phyloP scores from a whole-genome alignment of 176 grass and related monocot species.

The Musa itinerans region DNA sequence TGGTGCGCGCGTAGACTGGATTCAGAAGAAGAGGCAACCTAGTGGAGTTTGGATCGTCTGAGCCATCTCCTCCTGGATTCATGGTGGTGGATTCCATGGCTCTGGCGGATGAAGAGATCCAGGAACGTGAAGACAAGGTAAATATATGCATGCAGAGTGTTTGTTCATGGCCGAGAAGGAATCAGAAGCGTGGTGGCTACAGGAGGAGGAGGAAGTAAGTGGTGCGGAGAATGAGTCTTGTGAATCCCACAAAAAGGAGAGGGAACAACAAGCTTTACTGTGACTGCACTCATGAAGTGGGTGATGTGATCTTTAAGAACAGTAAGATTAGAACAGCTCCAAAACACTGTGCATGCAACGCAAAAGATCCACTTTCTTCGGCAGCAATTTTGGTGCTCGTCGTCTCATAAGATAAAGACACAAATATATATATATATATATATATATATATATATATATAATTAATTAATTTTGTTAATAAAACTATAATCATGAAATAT shows the following conservation, averaged over 20 bases:
- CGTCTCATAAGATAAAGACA: no score
- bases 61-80: not conserved
- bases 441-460: no score
- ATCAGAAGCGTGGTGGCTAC: not conserved
- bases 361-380: no score
- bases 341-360: no score
- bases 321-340: no score
- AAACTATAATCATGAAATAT: no score
- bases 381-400: no score
- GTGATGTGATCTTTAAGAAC: no score
- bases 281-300: no score
- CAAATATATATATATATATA: no score
- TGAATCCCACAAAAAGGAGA: not conserved
- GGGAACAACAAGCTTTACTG: no score
- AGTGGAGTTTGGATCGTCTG: not conserved
- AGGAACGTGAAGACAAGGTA: not conserved
- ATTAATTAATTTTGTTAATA: no score
- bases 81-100: not conserved
- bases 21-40: constrained; percentile 53
- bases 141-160: not conserved
- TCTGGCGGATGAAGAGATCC: not conserved
- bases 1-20: constrained; percentile 65
- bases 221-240: not conserved
- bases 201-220: not conserved
- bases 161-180: not conserved